A percentile compares a stretch with the other conserved stretches of the same genome.
phyloP scores from a whole-genome alignment of 208 protist genomes.

The Leishmania turanica region DNA sequence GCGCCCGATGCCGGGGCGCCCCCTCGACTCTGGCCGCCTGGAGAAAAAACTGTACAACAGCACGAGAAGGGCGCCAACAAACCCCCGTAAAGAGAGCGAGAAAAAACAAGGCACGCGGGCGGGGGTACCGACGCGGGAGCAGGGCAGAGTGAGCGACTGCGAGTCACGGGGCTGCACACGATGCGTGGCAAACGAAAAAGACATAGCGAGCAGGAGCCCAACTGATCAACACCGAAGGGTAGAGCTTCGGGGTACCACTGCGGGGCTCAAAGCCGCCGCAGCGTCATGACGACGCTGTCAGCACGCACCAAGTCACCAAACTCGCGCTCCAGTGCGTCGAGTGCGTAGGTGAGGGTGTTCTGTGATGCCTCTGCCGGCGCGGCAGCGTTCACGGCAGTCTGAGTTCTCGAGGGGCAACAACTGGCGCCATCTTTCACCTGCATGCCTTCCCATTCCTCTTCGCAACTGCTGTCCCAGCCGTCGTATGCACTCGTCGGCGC shows the following conservation, averaged over 20 bases:
- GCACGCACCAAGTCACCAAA: slow-evolving; percentile 7
- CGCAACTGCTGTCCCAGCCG: slow-evolving; percentile 13
- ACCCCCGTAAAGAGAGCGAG: not conserved
- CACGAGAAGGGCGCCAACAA: not conserved
- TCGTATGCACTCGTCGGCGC: not conserved
- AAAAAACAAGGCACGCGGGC: not conserved
- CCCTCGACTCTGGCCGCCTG: not conserved
- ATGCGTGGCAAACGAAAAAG: not conserved
- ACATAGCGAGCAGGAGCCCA: not conserved
- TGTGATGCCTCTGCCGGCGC: not conserved
- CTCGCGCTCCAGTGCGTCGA: slow-evolving; percentile 21
- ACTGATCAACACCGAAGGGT: not conserved
- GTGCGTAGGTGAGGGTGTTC: slow-evolving; percentile 7
- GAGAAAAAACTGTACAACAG: not conserved
- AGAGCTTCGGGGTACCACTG: not conserved
- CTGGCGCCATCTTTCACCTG: not conserved
- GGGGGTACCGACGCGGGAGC: not conserved
- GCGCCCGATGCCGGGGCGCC: not conserved
- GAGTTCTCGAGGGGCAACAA: not conserved
- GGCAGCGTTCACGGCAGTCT: not conserved
- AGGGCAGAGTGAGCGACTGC: not conserved
- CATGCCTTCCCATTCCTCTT: slow-evolving; percentile 16
- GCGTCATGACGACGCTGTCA: slow-evolving; percentile 24
- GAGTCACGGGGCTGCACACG: not conserved
- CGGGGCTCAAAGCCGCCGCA: slow-evolving; percentile 14